These are phyloP conservation scores for Naganishia sp. DNA, from an alignment of 1,284 basidiomycete species.

Conservation along the genomic window DNA sequence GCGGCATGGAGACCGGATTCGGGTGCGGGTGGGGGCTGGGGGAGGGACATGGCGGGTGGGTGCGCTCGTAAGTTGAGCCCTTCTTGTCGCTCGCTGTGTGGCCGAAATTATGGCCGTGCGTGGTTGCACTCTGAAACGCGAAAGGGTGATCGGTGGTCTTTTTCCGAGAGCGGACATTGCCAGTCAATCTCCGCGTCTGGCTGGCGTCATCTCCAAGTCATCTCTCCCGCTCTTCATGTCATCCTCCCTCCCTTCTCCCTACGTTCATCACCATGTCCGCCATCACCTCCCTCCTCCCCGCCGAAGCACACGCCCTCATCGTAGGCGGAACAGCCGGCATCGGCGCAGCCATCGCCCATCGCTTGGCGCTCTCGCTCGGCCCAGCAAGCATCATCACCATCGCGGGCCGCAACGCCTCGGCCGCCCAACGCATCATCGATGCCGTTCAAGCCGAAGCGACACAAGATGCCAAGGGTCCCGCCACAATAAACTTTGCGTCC, in stretches of 20 bases:
- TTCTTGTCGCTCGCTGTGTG: no score
- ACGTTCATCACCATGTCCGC: slow-evolving; percentile 1
- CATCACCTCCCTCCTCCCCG: slow-evolving; percentile 21
- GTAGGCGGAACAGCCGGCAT: slow-evolving; percentile 34
- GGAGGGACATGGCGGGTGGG: slow-evolving; percentile 2
- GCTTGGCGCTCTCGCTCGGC: slow-evolving; percentile 23
- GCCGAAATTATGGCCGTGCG: not conserved
- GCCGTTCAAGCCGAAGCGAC: not conserved
- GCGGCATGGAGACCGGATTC: slow-evolving; percentile 36
- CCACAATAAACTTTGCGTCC: slow-evolving; percentile 17
- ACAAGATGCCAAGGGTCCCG: not conserved
- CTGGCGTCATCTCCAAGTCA: slow-evolving; percentile 1
- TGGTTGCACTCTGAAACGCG: slow-evolving; percentile 1
- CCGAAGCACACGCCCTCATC: slow-evolving; percentile 28
- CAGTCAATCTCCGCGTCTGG: not conserved
- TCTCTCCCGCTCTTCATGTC: not conserved
- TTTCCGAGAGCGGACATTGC: slow-evolving; percentile 15
- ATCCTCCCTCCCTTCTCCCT: not conserved
- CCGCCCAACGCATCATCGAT: slow-evolving; percentile 20
- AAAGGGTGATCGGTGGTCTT: slow-evolving; percentile 8
- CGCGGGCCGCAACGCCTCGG: slow-evolving; percentile 28
- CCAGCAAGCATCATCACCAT: slow-evolving; percentile 28
- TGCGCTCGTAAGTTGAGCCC: not conserved
- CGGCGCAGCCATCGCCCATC: slow-evolving; percentile 30
- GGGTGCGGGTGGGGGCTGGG: not conserved